Conservation (phyloP, 495 filamentous ascomycete genomes). For the Arthonia radiata region DNA sequence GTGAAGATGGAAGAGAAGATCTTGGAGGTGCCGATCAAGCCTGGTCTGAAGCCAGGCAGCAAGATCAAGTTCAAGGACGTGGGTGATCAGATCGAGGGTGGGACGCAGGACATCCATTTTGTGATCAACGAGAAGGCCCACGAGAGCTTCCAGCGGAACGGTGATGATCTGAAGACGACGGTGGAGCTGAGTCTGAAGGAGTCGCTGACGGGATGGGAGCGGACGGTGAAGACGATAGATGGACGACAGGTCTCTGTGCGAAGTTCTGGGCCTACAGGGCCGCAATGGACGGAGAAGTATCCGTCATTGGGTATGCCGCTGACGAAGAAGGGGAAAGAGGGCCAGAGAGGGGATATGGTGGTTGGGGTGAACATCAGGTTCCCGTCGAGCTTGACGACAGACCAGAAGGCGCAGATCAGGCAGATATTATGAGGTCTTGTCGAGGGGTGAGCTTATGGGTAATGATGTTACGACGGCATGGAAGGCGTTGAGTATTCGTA, state of each 20-base stretch:
- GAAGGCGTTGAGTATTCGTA: too few relatives aligned
- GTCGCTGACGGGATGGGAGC: constrained; percentile 83
- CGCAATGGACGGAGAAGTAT: constrained; percentile 56
- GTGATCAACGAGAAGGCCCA: constrained; percentile 84
- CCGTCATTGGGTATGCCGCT: constrained; percentile 76
- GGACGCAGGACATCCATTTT: constrained; percentile 89
- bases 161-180: constrained; percentile 55
- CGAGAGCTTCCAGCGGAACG: constrained; percentile 54
- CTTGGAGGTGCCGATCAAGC: constrained; percentile 80
- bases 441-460: too few relatives aligned
- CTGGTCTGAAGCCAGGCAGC: constrained; percentile 78
- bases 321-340: constrained; percentile 59
- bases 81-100: constrained; percentile 89
- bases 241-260: constrained; percentile 54
- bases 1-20: constrained; percentile 68
- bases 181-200: constrained; percentile 79
- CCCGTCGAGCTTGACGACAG: constrained; percentile 43
- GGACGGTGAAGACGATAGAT: constrained; percentile 81
- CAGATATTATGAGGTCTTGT: constrained; percentile 47
- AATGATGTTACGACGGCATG: too few relatives aligned
- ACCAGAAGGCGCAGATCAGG: constrained; percentile 55
- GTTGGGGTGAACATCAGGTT: constrained; percentile 83
- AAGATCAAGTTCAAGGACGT: constrained; percentile 96
- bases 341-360: constrained; percentile 72
- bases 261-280: constrained; percentile 39